A percentile compares a stretch with the other conserved stretches of the same genome.
Evolutionary conservation across 225 moss, liverwort and hornwort genomes (phyloP).

Genomic region (Polytrichum commune): DNA sequence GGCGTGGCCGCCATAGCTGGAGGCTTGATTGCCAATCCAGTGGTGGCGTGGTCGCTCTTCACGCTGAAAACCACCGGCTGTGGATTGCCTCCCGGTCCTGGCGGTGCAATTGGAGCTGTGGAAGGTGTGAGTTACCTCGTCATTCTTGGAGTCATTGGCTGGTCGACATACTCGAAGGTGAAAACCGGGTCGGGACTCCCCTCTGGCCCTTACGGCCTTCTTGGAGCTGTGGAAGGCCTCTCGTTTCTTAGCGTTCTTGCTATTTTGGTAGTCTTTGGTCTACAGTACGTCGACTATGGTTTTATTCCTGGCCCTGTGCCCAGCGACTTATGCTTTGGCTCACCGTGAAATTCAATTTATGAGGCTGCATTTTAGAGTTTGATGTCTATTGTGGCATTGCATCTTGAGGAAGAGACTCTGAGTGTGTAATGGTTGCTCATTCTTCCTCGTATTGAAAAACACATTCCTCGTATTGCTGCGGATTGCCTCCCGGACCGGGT

Average conservation of each 20-base stretch:
- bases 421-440: too few species aligned
- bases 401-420: too few species aligned
- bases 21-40: constrained; percentile 70
- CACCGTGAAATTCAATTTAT: constrained; percentile 3
- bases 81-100: constrained; percentile 87
- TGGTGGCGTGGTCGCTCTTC: constrained; percentile 90
- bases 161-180: constrained; percentile 83
- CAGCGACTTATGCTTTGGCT: constrained; percentile 91
- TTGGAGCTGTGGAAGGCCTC: constrained; percentile 91
- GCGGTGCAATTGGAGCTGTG: constrained; percentile 72
- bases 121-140: constrained; percentile 96
- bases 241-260: constrained; percentile 75
- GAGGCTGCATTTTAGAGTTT: too few species aligned
- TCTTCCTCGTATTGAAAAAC: constrained; percentile 24
- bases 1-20: constrained; percentile 57
- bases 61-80: constrained; percentile 94
- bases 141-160: constrained; percentile 53
- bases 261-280: constrained; percentile 77
- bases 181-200: constrained; percentile 84
- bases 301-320: constrained; percentile 97
- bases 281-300: constrained; percentile 83
- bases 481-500: constrained; percentile 70
- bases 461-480: constrained; percentile 36
- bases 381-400: too few species aligned
- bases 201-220: constrained; percentile 74